phyloP scores from a whole-genome alignment of 768 basidiomycete genomes.

The Mycena floridula region DNA sequence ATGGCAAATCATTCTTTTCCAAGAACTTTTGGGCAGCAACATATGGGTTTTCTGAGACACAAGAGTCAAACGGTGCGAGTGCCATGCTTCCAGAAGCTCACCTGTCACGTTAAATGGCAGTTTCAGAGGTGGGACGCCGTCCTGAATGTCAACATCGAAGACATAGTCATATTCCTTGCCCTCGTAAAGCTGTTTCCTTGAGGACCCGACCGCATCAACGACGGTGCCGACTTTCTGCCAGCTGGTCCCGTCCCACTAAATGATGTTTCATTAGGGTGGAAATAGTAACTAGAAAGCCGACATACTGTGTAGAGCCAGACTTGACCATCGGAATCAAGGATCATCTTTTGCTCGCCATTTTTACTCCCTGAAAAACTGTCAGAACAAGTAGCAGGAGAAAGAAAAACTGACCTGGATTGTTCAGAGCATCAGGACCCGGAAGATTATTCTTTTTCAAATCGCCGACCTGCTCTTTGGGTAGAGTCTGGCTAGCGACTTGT shows the following conservation, averaged over 20 bases:
- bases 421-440: constrained; percentile 79
- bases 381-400: not conserved
- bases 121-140: constrained; percentile 88
- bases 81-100: constrained; percentile 21
- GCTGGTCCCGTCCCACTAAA: constrained; percentile 75
- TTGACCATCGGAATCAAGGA: constrained; percentile 53
- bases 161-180: constrained; percentile 98
- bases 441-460: constrained; percentile 91
- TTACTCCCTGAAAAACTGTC: constrained; percentile 60
- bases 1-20: constrained; percentile 73
- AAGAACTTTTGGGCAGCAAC: constrained; percentile 87
- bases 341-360: constrained; percentile 74
- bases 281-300: not conserved
- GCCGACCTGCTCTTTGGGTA: constrained; percentile 84
- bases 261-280: too few relatives aligned
- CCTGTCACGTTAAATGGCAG: constrained; percentile 90
- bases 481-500: constrained; percentile 66
- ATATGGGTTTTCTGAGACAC: constrained; percentile 79
- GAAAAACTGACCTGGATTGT: constrained; percentile 52
- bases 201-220: constrained; percentile 87
- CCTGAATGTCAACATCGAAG: constrained; percentile 96
- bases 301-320: constrained; percentile 44
- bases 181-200: constrained; percentile 85
- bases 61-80: constrained; percentile 1
- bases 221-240: constrained; percentile 98